Conservation (phyloP, 2,329 filamentous ascomycete species). For the Colletotrichum sp. region DNA sequence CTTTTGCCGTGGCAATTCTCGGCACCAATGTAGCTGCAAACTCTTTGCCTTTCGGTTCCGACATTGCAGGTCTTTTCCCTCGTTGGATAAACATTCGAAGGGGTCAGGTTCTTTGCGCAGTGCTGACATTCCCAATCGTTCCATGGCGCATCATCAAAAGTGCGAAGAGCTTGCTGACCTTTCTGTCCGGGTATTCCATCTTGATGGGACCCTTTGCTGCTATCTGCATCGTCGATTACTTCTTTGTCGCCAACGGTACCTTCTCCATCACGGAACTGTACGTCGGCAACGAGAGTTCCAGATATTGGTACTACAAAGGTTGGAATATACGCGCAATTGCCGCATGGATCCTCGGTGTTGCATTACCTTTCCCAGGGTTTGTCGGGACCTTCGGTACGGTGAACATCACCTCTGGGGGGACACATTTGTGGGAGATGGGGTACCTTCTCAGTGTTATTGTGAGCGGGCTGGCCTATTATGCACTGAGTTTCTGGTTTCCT, state of each 20-base stretch:
- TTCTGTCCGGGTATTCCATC: slow-evolving; percentile 29
- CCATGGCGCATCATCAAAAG: slow-evolving; percentile 30
- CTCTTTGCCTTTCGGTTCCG: slow-evolving; percentile 43
- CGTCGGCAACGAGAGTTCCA: not conserved
- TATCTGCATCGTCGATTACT: slow-evolving; percentile 17
- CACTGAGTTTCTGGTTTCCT: not conserved
- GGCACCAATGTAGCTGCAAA: slow-evolving; percentile 47
- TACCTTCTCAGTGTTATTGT: not conserved
- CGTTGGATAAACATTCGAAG: slow-evolving; percentile 45
- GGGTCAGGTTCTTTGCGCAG: slow-evolving; percentile 44
- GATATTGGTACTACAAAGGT: not conserved
- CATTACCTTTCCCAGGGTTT: not conserved
- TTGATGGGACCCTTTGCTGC: slow-evolving; percentile 28
- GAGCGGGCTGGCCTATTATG: not conserved
- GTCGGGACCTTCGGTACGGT: not conserved
- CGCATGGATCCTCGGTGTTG: not conserved
- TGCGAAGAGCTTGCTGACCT: slow-evolving; percentile 27
- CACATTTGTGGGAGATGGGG: not conserved
- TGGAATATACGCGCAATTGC: not conserved
- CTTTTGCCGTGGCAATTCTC: slow-evolving; percentile 39
- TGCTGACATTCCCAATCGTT: slow-evolving; percentile 32
- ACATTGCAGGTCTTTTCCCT: slow-evolving; percentile 45
- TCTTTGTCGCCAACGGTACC: not conserved
- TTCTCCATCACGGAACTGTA: not conserved
- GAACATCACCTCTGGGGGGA: not conserved